Conservation (phyloP, 1,284 basidiomycete species). For the Trametes pubescens region DNA sequence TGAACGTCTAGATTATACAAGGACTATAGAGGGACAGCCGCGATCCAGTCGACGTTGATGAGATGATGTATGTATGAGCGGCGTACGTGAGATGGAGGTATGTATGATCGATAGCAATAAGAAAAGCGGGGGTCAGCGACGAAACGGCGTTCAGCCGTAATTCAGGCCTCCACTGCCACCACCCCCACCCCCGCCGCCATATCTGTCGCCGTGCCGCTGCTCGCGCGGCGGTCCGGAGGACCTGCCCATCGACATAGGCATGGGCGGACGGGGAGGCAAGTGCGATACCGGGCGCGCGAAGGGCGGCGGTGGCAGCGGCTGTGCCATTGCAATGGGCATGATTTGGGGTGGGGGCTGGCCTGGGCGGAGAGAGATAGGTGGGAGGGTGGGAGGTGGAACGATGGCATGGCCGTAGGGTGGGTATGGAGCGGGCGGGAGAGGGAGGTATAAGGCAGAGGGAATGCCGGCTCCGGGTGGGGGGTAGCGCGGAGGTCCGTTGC, state of each 20-base stretch:
- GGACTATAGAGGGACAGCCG: conserved; percentile 10
- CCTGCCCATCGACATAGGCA: conserved; percentile 35
- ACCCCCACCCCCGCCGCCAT: conserved; percentile 31
- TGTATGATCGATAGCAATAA: conserved; percentile 28
- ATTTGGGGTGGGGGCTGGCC: conserved; percentile 33
- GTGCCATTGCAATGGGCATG: conserved; percentile 29
- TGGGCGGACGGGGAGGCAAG: conserved; percentile 40
- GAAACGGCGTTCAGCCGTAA: conserved; percentile 38
- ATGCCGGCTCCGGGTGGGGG: conserved; percentile 24
- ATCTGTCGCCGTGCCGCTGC: conserved; percentile 30
- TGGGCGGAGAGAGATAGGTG: conserved; percentile 31
- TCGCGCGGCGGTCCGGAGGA: conserved; percentile 30
- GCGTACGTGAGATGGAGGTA: background rate
- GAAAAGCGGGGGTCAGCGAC: conserved; percentile 9
- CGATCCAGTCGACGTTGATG: background rate
- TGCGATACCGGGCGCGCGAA: conserved; percentile 32
- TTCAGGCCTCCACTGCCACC: conserved; percentile 38
- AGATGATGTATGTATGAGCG: background rate
- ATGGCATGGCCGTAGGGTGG: conserved; percentile 19
- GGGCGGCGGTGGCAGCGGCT: conserved; percentile 32
- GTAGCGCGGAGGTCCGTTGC: conserved; percentile 35
- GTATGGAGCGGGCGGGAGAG: conserved; percentile 22
- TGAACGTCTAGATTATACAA: conserved; percentile 19
- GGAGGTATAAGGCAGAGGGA: conserved; percentile 22
- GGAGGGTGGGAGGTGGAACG: conserved; percentile 26